Evolutionary conservation across 352 stramenopile species (phyloP), one percentile per base, ranked within the genome.

Genomic region (Phytophthora lateralis): DNA sequence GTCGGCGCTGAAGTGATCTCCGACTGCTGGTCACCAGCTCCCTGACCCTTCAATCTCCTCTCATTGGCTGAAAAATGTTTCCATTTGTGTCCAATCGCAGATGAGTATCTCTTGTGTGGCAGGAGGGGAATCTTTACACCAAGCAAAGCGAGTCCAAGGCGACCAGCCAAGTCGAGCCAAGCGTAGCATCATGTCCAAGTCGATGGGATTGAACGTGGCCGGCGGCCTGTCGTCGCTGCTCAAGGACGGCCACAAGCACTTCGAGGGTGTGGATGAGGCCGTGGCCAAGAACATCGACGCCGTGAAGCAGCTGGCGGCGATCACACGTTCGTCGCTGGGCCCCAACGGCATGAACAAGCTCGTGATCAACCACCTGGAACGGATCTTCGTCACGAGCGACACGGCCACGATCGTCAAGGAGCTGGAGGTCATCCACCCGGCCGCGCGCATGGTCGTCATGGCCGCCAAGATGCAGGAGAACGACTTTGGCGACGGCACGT

Each of bases 341-440:
- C 98, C 98, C 6, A 99, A 99, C 76, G 98, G 97, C 63, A 98
- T 99, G 90, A 99, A 99, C 83, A 99, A 99, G 83, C 90, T 99
- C 45, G 96, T 99, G 49, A 98, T 99, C 55, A 99, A 99, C 85
- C 97, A 99, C 78, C 74, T 99, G 49, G 97, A 99, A 59, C 99
- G 99, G 80, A 99, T 99, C 63, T 99, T 99, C 68, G 97, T 99
- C 21, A 99, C 98, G 12, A 97, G 80, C 57, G 97, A 99, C 83
- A 99, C 97, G 38, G 97, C 97, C n/a, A 98, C 97, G 12, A 99
- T 99, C 71, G 86, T 99, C n/a, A 97, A 97, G 50, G 97, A 99
- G 79, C 80, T 98, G 29, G 95, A 99, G 68, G 97, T 99, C 37
- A 84, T 99, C 68, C 97, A 99, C 81, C 98, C 98, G 21, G 97